A percentile compares a stretch with the other conserved stretches of the same genome.
phyloP scores from a whole-genome alignment of 768 basidiomycete genomes.

The Kwoniella dendrophila region DNA sequence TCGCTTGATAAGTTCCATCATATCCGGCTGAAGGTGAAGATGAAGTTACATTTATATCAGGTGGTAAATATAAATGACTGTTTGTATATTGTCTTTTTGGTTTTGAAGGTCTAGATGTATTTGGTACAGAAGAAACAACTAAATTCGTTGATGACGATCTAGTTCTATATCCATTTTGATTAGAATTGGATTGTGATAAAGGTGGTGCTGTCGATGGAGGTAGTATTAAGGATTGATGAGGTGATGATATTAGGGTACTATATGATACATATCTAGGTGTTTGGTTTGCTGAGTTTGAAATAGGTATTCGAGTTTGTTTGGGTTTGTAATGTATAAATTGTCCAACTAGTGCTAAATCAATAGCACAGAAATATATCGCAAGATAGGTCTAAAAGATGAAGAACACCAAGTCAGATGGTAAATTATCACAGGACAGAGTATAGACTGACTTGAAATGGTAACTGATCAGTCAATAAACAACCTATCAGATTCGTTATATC shows the following conservation, averaged over 20 bases:
- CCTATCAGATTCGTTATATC: conserved; percentile 89
- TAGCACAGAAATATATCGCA: conserved; percentile 82
- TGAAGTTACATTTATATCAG: conserved; percentile 17
- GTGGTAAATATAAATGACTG: neutral
- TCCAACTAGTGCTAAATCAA: conserved; percentile 72
- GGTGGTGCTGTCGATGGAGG: conserved; percentile 23
- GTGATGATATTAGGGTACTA: conserved; percentile 25
- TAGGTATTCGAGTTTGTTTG: neutral
- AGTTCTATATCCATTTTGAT: neutral
- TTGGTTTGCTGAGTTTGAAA: conserved; percentile 3
- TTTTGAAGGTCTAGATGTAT: conserved; percentile 13
- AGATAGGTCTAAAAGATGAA: conserved; percentile 70
- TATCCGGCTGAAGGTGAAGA: conserved; percentile 15
- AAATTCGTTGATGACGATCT: conserved; percentile 11
- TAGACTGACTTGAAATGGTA: conserved; percentile 80
- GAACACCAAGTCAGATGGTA: conserved; percentile 1
- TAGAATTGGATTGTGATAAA: no score
- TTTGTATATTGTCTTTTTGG: neutral
- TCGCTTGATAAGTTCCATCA: conserved; percentile 39
- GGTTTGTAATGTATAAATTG: conserved; percentile 78
- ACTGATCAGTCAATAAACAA: conserved; percentile 78
- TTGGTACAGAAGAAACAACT: conserved; percentile 1
- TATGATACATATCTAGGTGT: conserved; percentile 24
- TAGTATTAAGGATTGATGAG: conserved; percentile 40
- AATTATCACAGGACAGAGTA: neutral